Evolutionary conservation across 2,329 filamentous ascomycete genomes (phyloP), one percentile per base, ranked within the genome.

Genomic region (Emergomyces orientalis): DNA sequence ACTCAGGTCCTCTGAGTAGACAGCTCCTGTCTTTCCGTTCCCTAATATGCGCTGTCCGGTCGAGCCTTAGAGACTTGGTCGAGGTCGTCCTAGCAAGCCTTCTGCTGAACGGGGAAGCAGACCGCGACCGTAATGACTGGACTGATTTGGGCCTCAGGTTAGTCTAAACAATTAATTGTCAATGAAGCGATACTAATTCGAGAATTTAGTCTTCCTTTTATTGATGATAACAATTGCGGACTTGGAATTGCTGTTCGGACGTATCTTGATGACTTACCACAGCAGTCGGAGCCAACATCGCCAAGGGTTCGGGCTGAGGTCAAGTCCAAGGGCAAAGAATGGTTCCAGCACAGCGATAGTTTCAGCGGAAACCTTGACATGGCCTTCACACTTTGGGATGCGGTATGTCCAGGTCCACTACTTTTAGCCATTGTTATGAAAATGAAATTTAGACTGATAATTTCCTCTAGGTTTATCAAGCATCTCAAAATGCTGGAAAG

Each of bases 1-100:
- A 97, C 76, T 97, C 93, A 1, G 94, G 94, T 0, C 93, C 94
- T 1, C 82, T 99, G 1, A 96, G 91, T 80, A 88, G 94, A 75
- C 91, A 93, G 68, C 81, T 97, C 60, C 82, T 99, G 51, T 87
- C 86, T 32, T 99, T 92, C 79, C 89, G 91, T 65, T 92, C 91
- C 1, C 81, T 97, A 63, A 86, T 91, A 49, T 88, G 88, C 1
- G 86, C 89, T 49, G 87, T 97, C 30, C 88, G 92, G 47, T 85
- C 88, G 66, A 86, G 87, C 41, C 82, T 96, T 66, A 86, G 94
- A 57, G 91, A 96, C 73, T 78, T 97, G 43, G 79, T 94, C 17
- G 94, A 99, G 76, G 88, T 91, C 51, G 85, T 93, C 66, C 81
- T 92, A 25, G 87, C 87, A 6, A 88, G 88, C 37, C 85, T 96